Evolutionary conservation across 345 rosid species (phyloP).

Genomic region (Lagerstroemia speciosa): DNA sequence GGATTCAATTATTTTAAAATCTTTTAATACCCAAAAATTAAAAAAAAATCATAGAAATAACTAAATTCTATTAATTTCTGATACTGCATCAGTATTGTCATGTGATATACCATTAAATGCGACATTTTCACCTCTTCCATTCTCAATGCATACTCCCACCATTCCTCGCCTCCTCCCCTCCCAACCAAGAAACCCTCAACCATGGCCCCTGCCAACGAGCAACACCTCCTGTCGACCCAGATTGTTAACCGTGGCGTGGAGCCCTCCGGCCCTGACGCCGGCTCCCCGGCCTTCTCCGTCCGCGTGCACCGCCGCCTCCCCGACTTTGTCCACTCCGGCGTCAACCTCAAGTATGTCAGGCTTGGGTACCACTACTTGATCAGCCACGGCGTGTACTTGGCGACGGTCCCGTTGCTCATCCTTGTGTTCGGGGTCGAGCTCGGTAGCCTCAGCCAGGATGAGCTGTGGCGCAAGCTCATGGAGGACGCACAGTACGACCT

Average conservation of each 20-base stretch:
- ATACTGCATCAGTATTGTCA: no score
- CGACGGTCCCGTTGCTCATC: constrained; percentile 71
- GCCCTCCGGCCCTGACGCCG: constrained; percentile 84
- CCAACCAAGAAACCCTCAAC: no score
- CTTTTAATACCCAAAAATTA: no score
- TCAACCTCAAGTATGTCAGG: constrained; percentile 86
- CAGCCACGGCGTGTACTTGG: constrained; percentile 84
- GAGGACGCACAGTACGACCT: constrained; percentile 66
- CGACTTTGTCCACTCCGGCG: constrained; percentile 79
- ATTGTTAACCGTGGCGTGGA: constrained; percentile 87
- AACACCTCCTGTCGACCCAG: constrained; percentile 81
- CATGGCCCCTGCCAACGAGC: constrained; percentile 37
- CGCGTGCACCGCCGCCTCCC: constrained; percentile 86
- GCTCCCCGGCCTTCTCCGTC: constrained; percentile 78
- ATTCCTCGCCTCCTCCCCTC: no score
- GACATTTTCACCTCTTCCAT: no score
- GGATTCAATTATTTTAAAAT: no score
- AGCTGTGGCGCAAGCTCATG: constrained; percentile 79
- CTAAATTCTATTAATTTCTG: no score
- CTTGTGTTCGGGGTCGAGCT: constrained; percentile 82
- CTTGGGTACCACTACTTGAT: constrained; percentile 94
- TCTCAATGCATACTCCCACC: no score
- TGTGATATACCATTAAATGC: no score
- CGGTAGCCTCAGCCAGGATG: constrained; percentile 74
- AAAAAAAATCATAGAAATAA: no score